Evolutionary conservation across 352 stramenopile genomes (phyloP), one percentile per base, ranked within the genome.

Genomic region (Phytophthora pini): DNA sequence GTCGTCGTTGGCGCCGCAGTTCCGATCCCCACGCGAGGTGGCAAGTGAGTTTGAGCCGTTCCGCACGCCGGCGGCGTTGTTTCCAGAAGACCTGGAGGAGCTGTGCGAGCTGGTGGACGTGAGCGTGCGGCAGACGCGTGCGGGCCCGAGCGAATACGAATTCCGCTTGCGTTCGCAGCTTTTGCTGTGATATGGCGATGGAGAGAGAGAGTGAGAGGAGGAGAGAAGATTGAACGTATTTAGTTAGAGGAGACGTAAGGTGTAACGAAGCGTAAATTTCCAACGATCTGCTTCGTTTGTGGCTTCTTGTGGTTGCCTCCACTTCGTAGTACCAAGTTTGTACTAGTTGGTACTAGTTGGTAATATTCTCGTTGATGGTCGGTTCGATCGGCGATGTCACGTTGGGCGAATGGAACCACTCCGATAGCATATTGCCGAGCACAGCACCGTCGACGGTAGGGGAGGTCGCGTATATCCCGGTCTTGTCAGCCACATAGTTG

Each of bases 61-160:
- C 52, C 67, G 62, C 8, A 62, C 62, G 15, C 74, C 74, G 1
- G 62, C 70, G 27, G 61, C 62, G 39, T 59, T 81, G 34, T 77
- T 72, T 27, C 60, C 73, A 20, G 74, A 79, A 27, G 74, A 81
- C 53, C 66, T 81, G 27, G 66, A 77, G 40, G 74, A 79, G 62
- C 62, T 81, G 31, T 62, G 52, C 6, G 70, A 70, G 52, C 67
- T 81, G 27, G 74, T 81, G 54, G 70, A 72, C 45, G 44, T 76
- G 27, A 60, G 20, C 38, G 47, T 68, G 46, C 40, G 45, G 43
- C 54, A 49, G 3, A 15, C 50, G 20, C 34, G 49, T 20, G 44
- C 29, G n/a, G 52, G 41, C 20, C 38, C 43, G 13, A 43, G 12
- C 13, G 36, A 5, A 17, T 1, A 43, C 4, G 36, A 43, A 9